phyloP scores from a whole-genome alignment of 495 filamentous ascomycete species.

The Cudoniella acicularis region DNA sequence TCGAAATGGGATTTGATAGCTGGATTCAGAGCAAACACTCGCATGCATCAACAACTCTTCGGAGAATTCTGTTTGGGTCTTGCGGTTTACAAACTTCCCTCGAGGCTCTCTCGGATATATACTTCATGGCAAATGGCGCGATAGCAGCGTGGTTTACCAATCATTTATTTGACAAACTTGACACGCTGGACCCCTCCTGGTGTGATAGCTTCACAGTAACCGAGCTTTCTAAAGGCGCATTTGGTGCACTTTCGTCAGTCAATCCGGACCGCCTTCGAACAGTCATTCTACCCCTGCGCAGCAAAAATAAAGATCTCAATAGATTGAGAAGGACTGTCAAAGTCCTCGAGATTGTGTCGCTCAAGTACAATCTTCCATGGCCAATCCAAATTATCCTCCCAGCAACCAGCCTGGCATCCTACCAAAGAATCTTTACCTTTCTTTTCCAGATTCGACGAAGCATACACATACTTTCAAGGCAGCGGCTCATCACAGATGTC shows the following conservation, averaged over 20 bases:
- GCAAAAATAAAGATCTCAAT: constrained; percentile 30
- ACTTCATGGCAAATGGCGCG: constrained; percentile 68
- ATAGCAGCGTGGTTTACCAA: constrained; percentile 57
- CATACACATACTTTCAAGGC: constrained; percentile 61
- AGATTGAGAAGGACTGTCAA: constrained; percentile 42
- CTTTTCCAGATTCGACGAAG: constrained; percentile 74
- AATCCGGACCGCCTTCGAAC: constrained; percentile 57
- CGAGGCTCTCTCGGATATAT: constrained; percentile 65
- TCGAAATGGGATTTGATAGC: constrained; percentile 61
- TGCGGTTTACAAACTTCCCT: constrained; percentile 66
- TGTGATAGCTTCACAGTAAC: constrained; percentile 79
- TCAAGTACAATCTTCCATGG: constrained; percentile 72
- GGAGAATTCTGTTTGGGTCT: constrained; percentile 59
- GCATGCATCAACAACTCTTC: constrained; percentile 59
- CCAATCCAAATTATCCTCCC: constrained; percentile 79
- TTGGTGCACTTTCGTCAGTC: constrained; percentile 45
- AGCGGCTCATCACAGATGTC: constrained; percentile 39
- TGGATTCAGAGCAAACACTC: constrained; percentile 74
- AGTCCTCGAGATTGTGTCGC: constrained; percentile 48
- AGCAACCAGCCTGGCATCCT: constrained; percentile 53
- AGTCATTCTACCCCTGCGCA: constrained; percentile 47
- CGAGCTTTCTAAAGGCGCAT: constrained; percentile 69
- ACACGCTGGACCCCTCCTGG: constrained; percentile 64
- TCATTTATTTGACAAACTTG: constrained; percentile 74
- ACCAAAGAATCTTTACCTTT: constrained; percentile 69